Evolutionary conservation across 306 rosid species (phyloP).

Genomic region (Comarum palustre): DNA sequence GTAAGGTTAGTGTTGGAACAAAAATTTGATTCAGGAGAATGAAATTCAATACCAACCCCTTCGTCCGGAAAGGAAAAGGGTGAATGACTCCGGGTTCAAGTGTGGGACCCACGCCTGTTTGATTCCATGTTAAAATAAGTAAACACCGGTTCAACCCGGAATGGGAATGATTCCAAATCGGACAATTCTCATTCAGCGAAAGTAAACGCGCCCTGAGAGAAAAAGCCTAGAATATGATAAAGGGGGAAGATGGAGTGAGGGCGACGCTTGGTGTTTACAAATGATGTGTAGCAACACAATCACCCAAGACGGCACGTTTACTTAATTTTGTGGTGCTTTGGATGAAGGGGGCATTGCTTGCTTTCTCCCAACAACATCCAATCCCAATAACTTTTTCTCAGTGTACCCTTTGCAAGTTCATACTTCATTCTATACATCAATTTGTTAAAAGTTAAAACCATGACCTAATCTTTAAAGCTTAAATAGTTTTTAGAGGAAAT

Average conservation of each 20-base stretch:
- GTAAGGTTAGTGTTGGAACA: no score
- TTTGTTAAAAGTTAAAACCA: background rate
- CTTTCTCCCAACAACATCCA: conserved; percentile 37
- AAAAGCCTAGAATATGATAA: conserved; percentile 27
- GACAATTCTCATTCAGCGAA: no score
- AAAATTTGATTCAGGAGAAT: no score
- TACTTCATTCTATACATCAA: background rate
- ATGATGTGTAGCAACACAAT: conserved; percentile 29
- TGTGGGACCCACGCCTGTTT: no score
- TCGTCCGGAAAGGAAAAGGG: no score
- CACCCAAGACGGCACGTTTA: conserved; percentile 88
- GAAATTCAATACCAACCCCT: no score
- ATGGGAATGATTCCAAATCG: no score
- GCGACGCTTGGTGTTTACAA: conserved; percentile 38
- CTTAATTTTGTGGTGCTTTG: conserved; percentile 52
- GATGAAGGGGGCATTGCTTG: conserved; percentile 37
- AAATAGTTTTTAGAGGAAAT: no score
- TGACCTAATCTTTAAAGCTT: background rate
- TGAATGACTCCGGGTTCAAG: no score
- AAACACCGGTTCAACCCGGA: no score
- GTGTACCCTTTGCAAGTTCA: background rate
- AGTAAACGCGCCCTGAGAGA: no score
- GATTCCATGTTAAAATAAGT: no score
- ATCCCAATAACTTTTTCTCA: conserved; percentile 43
- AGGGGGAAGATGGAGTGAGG: conserved; percentile 44